Conservation (phyloP, 2,329 filamentous ascomycete genomes). For the Fusarium setosum region DNA sequence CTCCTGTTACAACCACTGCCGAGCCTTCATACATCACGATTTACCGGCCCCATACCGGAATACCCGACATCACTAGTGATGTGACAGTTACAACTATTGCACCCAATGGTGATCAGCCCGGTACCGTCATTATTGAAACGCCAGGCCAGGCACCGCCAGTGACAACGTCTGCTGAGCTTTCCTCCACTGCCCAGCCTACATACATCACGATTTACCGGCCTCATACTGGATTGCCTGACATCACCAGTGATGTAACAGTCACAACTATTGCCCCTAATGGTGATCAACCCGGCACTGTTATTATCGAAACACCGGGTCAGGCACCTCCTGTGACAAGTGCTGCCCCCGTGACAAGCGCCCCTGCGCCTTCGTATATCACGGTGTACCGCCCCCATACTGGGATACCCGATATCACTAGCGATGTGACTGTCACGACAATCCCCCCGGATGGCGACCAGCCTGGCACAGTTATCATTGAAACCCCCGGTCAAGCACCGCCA, state of each 20-base stretch:
- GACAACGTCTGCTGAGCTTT: not conserved
- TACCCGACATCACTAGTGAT: conserved; percentile 2
- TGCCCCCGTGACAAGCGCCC: not conserved
- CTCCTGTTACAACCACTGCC: not conserved
- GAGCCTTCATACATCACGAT: conserved; percentile 19
- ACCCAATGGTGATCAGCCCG: conserved; percentile 17
- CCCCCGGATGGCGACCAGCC: conserved; percentile 15
- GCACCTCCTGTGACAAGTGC: not conserved
- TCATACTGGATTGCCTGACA: not conserved
- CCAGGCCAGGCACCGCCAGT: not conserved
- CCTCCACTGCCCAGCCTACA: not conserved
- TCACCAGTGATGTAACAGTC: not conserved
- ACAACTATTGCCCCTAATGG: not conserved
- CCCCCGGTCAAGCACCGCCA: not conserved
- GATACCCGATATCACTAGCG: conserved; percentile 5
- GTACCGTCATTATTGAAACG: conserved; percentile 9
- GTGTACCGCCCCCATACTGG: conserved; percentile 26
- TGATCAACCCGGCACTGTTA: not conserved
- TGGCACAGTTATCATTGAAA: conserved; percentile 27
- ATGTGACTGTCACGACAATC: conserved; percentile 19
- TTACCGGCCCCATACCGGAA: conserved; percentile 20
- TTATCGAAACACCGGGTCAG: not conserved
- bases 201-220: not conserved
- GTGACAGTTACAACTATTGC: conserved; percentile 16
- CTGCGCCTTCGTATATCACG: conserved; percentile 16